phyloP scores from a whole-genome alignment of 2,329 filamentous ascomycete genomes.

The Cadophora luteo-olivacea region DNA sequence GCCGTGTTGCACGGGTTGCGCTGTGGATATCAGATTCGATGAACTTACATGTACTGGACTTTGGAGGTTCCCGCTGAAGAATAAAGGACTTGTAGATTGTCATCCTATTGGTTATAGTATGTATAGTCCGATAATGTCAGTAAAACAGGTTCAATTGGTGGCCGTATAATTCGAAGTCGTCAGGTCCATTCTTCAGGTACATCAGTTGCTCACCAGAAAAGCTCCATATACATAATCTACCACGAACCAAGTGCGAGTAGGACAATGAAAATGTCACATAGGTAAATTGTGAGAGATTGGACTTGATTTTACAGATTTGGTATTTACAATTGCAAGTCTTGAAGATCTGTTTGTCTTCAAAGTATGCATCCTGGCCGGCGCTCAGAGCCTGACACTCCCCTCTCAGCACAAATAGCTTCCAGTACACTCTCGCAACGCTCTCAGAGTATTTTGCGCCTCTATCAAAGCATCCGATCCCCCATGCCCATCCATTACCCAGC shows the following conservation, averaged over 20 bases:
- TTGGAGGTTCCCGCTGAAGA: not conserved
- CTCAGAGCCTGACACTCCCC: not conserved
- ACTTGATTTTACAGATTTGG: conserved; percentile 22
- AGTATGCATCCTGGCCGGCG: conserved; percentile 4
- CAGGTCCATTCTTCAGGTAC: too few relatives aligned
- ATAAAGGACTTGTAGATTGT: too few relatives aligned
- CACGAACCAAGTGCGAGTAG: not conserved
- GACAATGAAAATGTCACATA: not conserved
- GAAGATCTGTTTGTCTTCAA: conserved; percentile 26
- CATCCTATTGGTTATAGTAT: too few relatives aligned
- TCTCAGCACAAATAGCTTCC: conserved; percentile 3
- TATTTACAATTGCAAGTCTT: conserved; percentile 30
- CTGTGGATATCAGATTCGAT: conserved; percentile 36
- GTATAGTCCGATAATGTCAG: too few relatives aligned
- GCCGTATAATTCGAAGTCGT: not conserved
- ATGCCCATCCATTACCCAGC: conserved; percentile 2
- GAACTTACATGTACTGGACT: not conserved
- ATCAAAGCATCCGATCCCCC: conserved; percentile 5
- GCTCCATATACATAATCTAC: not conserved
- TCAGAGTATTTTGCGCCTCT: not conserved
- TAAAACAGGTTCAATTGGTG: not conserved
- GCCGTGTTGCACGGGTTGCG: conserved; percentile 24
- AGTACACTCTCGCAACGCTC: too few relatives aligned
- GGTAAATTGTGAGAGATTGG: not conserved
- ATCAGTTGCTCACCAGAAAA: not conserved